A percentile compares a stretch with the other conserved stretches of the same genome.
These are phyloP conservation scores for Botrytis squamosa DNA, from an alignment of 2,329 filamentous ascomycete genomes.

Conservation along the genomic window DNA sequence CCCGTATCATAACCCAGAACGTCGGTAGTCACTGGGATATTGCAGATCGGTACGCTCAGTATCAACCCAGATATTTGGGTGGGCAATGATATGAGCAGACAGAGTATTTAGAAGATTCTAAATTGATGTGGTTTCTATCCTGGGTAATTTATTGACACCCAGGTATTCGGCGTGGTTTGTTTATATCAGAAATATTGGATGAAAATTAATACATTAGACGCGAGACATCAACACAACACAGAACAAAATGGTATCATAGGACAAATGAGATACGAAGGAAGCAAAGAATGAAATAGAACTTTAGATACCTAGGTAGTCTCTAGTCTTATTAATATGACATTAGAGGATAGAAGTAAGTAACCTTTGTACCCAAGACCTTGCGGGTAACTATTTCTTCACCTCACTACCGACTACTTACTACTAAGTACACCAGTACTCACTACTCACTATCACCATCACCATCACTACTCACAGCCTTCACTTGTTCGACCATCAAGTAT, in stretches of 20 bases:
- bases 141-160: background rate
- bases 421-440: background rate
- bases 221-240: background rate
- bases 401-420: background rate
- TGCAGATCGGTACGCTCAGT: background rate
- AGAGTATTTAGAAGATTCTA: too few species aligned
- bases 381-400: background rate
- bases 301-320: background rate
- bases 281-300: background rate
- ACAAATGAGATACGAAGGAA: background rate
- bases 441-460: background rate
- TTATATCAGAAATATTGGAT: background rate
- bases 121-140: background rate
- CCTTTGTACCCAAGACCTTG: slow-evolving; percentile 11
- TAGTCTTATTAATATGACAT: background rate
- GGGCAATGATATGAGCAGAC: background rate
- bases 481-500: slow-evolving; percentile 13
- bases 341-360: background rate
- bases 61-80: background rate
- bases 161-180: background rate
- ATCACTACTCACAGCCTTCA: slow-evolving; percentile 15
- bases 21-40: background rate
- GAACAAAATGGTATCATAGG: background rate
- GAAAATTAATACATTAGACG: background rate
- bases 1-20: slow-evolving; percentile 15